Evolutionary conservation across 2,329 filamentous ascomycete species (phyloP), one percentile per base, ranked within the genome.

Genomic region (Pestalotiopsis sp.): DNA sequence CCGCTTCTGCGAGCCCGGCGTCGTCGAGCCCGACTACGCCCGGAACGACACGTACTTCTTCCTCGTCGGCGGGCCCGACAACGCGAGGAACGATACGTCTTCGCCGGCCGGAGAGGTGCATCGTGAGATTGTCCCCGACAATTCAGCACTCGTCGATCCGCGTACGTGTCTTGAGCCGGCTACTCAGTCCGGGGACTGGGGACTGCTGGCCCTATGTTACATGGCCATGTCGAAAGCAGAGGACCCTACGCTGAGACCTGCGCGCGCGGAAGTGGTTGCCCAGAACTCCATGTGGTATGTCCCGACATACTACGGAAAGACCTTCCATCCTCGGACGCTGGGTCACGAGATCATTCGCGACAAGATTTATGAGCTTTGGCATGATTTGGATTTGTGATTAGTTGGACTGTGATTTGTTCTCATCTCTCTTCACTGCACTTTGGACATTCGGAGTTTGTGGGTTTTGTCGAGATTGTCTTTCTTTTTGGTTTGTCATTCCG

Each of bases 31-130:
- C 5, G 83, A 82, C 64, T 84, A 84, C 67, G 71, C 73, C 4
- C 77, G 82, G 38, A 77, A 76, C 23, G 82, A 82, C 25, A 85
- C 82, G 0, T 86, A 82, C 82, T 85, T 86, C 70, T 86, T 85
- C 70, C 79, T 84, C 31, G 82, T 85, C 3, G 83, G 83, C 4
- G 83, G 82, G 2, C 69, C 72, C 3, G 83, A 85, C 66, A 84
- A 83, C 65, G 76, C 73, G 6, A 68, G 70, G 58, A 76, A 75
- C 66, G 71, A 66, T 31, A 75, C 74, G 5, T 17, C 17, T 31
- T 66, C 67, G 13, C 58, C 66, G 25, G 31, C 31, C 6, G 69
- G 56, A 36, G 14, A 17, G 5, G 58, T 67, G n/a, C 68, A 70
- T 12, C 17, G 65, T 12, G 67, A 68, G 25, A 71, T 72, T 2